phyloP scores from a whole-genome alignment of 768 basidiomycete genomes.

The Punctularia strigosozonata region DNA sequence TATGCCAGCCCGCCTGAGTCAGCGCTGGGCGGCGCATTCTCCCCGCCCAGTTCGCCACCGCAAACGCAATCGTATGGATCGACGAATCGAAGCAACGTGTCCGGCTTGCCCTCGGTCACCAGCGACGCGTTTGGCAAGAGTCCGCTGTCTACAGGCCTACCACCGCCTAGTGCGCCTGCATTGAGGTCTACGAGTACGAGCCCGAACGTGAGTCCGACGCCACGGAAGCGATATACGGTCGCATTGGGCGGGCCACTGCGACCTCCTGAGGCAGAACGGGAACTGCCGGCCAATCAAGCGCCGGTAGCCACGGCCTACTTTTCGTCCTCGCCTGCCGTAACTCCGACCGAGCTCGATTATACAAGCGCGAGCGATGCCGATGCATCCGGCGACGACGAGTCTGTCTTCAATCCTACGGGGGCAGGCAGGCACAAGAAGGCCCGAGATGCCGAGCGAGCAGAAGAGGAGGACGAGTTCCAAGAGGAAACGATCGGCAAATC shows the following conservation, averaged over 20 bases:
- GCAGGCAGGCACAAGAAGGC: too few relatives aligned
- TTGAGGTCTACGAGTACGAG: conserved; percentile 48
- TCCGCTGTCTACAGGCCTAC: conserved; percentile 17
- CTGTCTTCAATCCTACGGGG: conserved; percentile 11
- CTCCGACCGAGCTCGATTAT: conserved; percentile 8
- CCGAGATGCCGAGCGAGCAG: conserved; percentile 21
- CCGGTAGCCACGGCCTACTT: conserved; percentile 16
- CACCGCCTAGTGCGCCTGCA: conserved; percentile 26
- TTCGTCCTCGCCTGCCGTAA: conserved; percentile 27
- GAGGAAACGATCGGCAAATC: conserved; percentile 57
- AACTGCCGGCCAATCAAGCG: conserved; percentile 16
- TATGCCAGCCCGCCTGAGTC: conserved; percentile 57
- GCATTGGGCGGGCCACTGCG: conserved; percentile 69
- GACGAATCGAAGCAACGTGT: conserved; percentile 6
- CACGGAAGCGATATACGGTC: conserved; percentile 75
- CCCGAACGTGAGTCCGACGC: conserved; percentile 55
- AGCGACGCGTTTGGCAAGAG: conserved; percentile 1
- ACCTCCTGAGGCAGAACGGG: conserved; percentile 12
- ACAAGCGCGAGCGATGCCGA: too few relatives aligned
- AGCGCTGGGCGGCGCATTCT: conserved; percentile 27
- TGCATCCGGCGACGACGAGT: conserved; percentile 9
- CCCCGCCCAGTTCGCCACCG: conserved; percentile 43
- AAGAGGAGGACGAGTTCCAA: conserved; percentile 29
- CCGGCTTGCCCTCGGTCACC: conserved; percentile 4
- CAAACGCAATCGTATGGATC: conserved; percentile 11